A percentile compares a stretch with the other conserved stretches of the same genome.
These are phyloP conservation scores for Parsonsia alboflavescens DNA, from an alignment of 257 asterid genomes.

Conservation along the genomic window DNA sequence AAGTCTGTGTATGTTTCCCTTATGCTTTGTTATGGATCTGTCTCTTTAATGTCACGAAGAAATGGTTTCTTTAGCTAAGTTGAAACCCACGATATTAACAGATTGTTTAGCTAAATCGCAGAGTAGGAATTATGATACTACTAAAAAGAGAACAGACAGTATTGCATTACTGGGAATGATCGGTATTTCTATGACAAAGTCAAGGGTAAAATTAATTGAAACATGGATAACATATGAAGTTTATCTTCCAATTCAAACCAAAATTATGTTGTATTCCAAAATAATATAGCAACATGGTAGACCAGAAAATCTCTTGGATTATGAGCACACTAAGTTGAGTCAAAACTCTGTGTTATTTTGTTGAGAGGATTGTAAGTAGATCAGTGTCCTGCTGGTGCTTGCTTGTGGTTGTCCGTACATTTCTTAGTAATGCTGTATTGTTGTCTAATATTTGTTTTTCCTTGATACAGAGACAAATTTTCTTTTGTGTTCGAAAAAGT, in stretches of 20 bases:
- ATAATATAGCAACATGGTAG: background rate
- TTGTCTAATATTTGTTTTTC: background rate
- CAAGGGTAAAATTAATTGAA: background rate
- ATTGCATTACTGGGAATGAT: background rate
- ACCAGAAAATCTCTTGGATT: background rate
- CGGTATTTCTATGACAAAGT: background rate
- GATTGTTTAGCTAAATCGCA: background rate
- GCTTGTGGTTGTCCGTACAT: background rate
- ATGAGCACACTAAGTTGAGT: background rate
- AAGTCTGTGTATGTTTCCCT: background rate
- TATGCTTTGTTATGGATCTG: background rate
- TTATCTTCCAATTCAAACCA: background rate
- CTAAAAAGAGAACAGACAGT: too few species aligned
- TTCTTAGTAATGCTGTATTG: background rate
- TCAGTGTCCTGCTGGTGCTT: background rate
- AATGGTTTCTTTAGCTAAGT: background rate
- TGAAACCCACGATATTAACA: background rate
- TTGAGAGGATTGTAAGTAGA: background rate
- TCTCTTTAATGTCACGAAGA: background rate
- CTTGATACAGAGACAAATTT: background rate
- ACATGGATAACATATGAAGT: background rate
- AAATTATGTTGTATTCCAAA: background rate
- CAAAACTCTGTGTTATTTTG: background rate
- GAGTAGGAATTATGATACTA: background rate
- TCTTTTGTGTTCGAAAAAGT: background rate